A percentile compares a stretch with the other conserved stretches of the same genome.
Conservation (phyloP, 2,329 filamentous ascomycete species). For the Lojkania enalia region DNA sequence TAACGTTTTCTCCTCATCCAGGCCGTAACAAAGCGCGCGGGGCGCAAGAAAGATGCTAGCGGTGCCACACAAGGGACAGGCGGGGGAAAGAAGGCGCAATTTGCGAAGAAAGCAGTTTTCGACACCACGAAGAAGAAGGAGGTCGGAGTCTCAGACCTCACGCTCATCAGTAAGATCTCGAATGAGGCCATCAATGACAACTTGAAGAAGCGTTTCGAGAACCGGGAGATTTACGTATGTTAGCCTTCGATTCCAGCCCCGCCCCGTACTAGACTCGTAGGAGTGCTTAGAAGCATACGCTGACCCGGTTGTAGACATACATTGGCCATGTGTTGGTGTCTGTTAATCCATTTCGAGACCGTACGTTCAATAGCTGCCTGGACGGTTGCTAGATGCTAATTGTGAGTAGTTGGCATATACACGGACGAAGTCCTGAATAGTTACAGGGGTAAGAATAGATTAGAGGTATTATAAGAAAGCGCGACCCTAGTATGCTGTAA, state of each 20-base stretch:
- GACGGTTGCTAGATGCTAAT: slow-evolving; percentile 42
- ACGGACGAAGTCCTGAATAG: slow-evolving; percentile 90
- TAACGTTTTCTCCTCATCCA: slow-evolving; percentile 34
- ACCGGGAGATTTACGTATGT: slow-evolving; percentile 88
- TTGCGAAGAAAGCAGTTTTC: slow-evolving; percentile 94
- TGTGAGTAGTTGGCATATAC: slow-evolving; percentile 79
- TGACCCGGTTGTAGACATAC: slow-evolving; percentile 68
- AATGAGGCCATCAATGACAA: slow-evolving; percentile 99
- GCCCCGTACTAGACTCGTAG: slow-evolving; percentile 12
- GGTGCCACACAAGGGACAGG: slow-evolving; percentile 47
- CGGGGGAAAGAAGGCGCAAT: slow-evolving; percentile 58
- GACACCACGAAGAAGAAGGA: slow-evolving; percentile 99
- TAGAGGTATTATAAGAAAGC: slow-evolving; percentile 62
- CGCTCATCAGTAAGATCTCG: slow-evolving; percentile 95
- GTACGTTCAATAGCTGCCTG: slow-evolving; percentile 49
- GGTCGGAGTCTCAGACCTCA: slow-evolving; percentile 96
- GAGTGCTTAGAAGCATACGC: slow-evolving; percentile 12
- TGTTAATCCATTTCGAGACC: slow-evolving; percentile 95
- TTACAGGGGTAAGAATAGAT: slow-evolving; percentile 94
- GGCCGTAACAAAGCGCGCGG: slow-evolving; percentile 62
- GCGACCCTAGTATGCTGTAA: slow-evolving; percentile 12
- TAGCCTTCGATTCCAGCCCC: slow-evolving; percentile 29
- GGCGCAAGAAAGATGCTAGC: slow-evolving; percentile 59
- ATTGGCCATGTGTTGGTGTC: slow-evolving; percentile 99
- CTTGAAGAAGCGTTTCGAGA: slow-evolving; percentile 95